Conservation (phyloP, 495 filamentous ascomycete genomes). For the Monascus purpureus region DNA sequence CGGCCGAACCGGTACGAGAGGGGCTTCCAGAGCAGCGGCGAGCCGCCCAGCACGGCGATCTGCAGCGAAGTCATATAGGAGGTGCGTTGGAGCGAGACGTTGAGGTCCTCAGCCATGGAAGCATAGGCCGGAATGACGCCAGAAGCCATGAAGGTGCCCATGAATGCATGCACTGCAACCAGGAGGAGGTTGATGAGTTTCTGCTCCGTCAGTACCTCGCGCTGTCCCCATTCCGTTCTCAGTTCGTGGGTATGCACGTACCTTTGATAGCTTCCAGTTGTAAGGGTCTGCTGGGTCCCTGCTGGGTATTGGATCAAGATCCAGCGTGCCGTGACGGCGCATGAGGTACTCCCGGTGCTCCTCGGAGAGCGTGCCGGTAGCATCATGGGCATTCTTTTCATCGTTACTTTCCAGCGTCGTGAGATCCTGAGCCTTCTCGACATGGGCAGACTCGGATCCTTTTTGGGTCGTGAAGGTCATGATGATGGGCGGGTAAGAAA, state of each 20-base stretch:
- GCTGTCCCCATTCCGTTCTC: neutral
- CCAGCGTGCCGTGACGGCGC: slow-evolving; percentile 38
- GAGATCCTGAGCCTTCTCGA: no score
- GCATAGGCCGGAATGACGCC: slow-evolving; percentile 39
- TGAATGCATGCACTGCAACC: slow-evolving; percentile 40
- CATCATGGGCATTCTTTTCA: no score
- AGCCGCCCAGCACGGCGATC: slow-evolving; percentile 33
- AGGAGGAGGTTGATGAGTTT: slow-evolving; percentile 39
- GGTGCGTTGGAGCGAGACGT: slow-evolving; percentile 22
- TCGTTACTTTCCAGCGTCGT: no score
- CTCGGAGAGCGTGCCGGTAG: no score
- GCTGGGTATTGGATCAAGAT: slow-evolving; percentile 38
- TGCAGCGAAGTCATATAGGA: slow-evolving; percentile 38
- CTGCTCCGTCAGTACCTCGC: slow-evolving; percentile 17
- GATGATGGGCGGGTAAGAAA: no score
- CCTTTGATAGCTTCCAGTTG: slow-evolving; percentile 45
- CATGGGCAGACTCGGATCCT: no score
- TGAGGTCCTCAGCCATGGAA: slow-evolving; percentile 27
- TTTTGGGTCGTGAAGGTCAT: no score
- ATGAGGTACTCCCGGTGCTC: slow-evolving; percentile 37
- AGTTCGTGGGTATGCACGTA: slow-evolving; percentile 9
- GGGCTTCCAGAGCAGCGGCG: slow-evolving; percentile 41
- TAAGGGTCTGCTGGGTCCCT: slow-evolving; percentile 38
- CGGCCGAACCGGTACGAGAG: slow-evolving; percentile 42
- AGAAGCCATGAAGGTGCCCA: slow-evolving; percentile 42